These are phyloP conservation scores for Rhizoctonia solani DNA, from an alignment of 1,284 basidiomycete species.

Conservation along the genomic window DNA sequence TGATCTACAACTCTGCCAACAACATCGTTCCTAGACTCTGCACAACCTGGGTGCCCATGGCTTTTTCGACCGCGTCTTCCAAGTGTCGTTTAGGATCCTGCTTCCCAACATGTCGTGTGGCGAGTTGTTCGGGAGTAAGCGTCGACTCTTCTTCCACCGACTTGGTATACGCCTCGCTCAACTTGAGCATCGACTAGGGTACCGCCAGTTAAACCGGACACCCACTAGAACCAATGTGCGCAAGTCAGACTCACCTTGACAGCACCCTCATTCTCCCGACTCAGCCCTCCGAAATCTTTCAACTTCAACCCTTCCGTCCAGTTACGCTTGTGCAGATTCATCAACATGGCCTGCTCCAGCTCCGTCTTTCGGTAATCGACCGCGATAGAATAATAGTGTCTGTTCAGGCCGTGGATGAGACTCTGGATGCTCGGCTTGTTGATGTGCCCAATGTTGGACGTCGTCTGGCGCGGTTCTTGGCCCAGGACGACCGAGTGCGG, in stretches of 20 bases:
- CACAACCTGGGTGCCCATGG: constrained; percentile 94
- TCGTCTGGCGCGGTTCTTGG: constrained; percentile 95
- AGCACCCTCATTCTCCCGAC: constrained; percentile 83
- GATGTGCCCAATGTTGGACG: constrained; percentile 97
- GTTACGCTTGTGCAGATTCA: constrained; percentile 96
- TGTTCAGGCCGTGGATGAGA: constrained; percentile 91
- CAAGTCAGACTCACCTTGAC: constrained; percentile 86
- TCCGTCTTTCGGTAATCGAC: constrained; percentile 98
- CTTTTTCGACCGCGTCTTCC: constrained; percentile 95
- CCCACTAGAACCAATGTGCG: constrained; percentile 39
- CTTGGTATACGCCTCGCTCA: constrained; percentile 93
- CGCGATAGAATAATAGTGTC: constrained; percentile 95
- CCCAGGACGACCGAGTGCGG: constrained; percentile 85
- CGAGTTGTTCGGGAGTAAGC: constrained; percentile 84
- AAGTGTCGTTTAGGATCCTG: constrained; percentile 97
- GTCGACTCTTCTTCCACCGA: constrained; percentile 96
- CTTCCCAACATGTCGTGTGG: constrained; percentile 96
- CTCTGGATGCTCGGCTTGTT: constrained; percentile 99
- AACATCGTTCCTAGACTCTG: constrained; percentile 93
- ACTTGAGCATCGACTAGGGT: constrained; percentile 81
- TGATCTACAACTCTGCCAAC: constrained; percentile 72
- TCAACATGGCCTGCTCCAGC: constrained; percentile 95
- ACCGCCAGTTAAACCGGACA: constrained; percentile 11
- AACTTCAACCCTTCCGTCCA: constrained; percentile 96
- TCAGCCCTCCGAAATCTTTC: constrained; percentile 84